Conservation (phyloP, 192 early-diverging fungal species). For the Powellomyces hirtus region DNA sequence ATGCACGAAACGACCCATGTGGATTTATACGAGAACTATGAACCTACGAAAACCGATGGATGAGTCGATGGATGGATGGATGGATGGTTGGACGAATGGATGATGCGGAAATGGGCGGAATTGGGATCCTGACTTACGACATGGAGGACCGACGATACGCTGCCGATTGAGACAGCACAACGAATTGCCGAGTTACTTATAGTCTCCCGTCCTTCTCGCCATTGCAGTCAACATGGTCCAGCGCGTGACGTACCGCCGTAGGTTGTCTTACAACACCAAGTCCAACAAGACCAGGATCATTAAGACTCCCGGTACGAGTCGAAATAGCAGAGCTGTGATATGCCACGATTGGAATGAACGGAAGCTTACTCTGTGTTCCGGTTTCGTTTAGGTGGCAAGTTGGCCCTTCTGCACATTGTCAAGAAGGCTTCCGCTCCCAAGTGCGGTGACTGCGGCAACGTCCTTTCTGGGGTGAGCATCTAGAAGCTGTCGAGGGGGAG, state of each 20-base stretch:
- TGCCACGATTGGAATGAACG: neutral
- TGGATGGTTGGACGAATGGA: neutral
- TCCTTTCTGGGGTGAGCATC: slow-evolving; percentile 78
- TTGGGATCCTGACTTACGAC: neutral
- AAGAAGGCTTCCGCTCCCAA: slow-evolving; percentile 90
- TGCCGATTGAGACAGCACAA: neutral
- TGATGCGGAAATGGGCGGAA: neutral
- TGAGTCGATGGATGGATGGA: slow-evolving; percentile 3
- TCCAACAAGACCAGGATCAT: slow-evolving; percentile 82
- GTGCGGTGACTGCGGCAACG: slow-evolving; percentile 95
- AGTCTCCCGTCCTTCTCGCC: neutral
- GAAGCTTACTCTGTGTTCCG: neutral
- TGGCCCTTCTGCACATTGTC: slow-evolving; percentile 86
- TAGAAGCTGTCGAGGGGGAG: neutral
- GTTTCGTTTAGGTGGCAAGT: slow-evolving; percentile 72
- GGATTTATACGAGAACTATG: no score
- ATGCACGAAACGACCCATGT: no score
- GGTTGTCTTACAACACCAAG: slow-evolving; percentile 87
- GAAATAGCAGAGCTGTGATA: neutral
- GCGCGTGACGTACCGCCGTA: slow-evolving; percentile 81
- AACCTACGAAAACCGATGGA: neutral
- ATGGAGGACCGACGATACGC: neutral
- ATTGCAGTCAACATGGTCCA: slow-evolving; percentile 61
- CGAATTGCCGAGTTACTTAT: neutral
- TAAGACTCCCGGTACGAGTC: slow-evolving; percentile 81